Evolutionary conservation across 2,329 filamentous ascomycete genomes (phyloP), one percentile per base, ranked within the genome.

Genomic region (Periconia sp.): DNA sequence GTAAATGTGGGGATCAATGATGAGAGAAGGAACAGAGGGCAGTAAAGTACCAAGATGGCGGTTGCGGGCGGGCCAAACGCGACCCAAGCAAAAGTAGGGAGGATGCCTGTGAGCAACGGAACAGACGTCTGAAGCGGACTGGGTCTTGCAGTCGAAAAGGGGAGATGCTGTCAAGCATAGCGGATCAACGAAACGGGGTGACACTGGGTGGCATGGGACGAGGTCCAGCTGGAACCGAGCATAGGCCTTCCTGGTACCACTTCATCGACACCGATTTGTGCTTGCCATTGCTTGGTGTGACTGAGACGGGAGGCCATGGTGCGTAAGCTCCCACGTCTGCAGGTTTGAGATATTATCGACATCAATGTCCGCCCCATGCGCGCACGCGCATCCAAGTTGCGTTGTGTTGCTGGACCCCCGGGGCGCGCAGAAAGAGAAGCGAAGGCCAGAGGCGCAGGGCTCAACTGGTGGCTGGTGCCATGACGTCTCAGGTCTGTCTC

Each of bases 281-380:
- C n/a, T n/a, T n/a, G n/a, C n/a, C n/a, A n/a, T n/a, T 60, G 59
- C 58, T 56, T 64, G 55, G 64, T 69, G 62, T 60, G 55, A 66
- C 64, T 51, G 48, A 37, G 46, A 64, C 64, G 62, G 61, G 59
- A 68, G 63, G 61, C 59, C 62, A 64, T 58, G 62, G 59, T 50
- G 59, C 58, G 62, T 62, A 60, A 64, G 63, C 52, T 58, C 53
- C 49, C 56, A 57, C 55, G 61, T 35, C 59, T 60, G 62, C 62
- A 56, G 54, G 57, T 58, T 52, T 54, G 55, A 61, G 44, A 64
- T 71, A 61, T 65, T 71, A 61, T 65, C 64, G 70, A 69, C 60
- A 65, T n/a, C n/a, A n/a, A n/a, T 53, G 31, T 42, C 52, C 49
- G 63, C 64, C 66, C 65, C 51, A 57, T 65, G 56, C 49, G 33